These are phyloP conservation scores for Auxenochlorella pyrenoidosa DNA, from an alignment of 139 green algal genomes.

Conservation along the genomic window DNA sequence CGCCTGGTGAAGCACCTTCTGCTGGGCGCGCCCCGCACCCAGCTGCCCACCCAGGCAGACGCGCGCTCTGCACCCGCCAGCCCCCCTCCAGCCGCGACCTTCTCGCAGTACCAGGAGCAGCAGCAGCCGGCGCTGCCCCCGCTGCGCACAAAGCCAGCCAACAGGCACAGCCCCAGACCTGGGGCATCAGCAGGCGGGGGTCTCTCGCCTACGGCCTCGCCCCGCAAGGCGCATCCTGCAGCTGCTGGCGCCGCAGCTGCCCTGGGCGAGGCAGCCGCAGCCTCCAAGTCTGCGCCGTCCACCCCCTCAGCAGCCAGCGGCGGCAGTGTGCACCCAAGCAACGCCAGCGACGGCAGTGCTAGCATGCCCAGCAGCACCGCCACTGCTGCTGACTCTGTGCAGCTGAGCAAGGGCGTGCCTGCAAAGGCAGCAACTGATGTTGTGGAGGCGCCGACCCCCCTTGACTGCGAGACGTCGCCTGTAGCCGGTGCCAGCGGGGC, in stretches of 20 bases:
- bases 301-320: background rate
- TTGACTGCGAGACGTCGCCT: too few relatives aligned
- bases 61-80: background rate
- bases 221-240: background rate
- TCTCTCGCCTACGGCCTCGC: background rate
- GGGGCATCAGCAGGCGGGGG: background rate
- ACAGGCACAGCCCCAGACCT: background rate
- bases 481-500: too few relatives aligned
- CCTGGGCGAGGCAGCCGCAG: background rate
- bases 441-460: too few relatives aligned
- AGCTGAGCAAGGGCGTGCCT: too few relatives aligned
- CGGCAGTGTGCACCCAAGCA: background rate
- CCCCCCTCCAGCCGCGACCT: background rate
- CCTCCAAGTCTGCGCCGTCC: background rate
- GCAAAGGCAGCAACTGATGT: too few relatives aligned
- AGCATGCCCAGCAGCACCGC: background rate
- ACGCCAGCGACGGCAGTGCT: background rate
- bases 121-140: background rate
- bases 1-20: conserved; percentile 1
- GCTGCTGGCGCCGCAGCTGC: background rate
- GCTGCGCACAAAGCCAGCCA: background rate
- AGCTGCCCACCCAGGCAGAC: too few relatives aligned
- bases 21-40: background rate
- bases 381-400: too few relatives aligned
- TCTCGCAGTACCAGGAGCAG: background rate